phyloP scores from a whole-genome alignment of 2,329 filamentous ascomycete genomes.

The Diplodia sapinea region DNA sequence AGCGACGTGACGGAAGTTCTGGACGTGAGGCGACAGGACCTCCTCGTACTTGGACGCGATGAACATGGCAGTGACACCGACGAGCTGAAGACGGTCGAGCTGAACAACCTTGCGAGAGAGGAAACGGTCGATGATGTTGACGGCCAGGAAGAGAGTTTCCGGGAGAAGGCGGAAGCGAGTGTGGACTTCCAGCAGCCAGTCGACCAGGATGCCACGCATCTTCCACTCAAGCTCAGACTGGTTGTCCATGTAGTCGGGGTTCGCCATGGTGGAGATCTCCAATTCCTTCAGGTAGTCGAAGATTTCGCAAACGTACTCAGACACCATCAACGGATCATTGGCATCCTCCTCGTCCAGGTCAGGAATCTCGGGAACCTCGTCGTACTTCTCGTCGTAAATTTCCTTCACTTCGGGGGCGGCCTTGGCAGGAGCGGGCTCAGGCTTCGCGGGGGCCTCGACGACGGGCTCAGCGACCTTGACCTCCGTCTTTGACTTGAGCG shows the following conservation, averaged over 20 bases:
- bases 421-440: slow-evolving; percentile 42
- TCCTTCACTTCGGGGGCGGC: slow-evolving; percentile 34
- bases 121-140: slow-evolving; percentile 99
- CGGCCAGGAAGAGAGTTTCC: slow-evolving; percentile 93
- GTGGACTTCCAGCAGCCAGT: slow-evolving; percentile 98
- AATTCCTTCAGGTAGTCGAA: slow-evolving; percentile 93
- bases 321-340: slow-evolving; percentile 96
- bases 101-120: slow-evolving; percentile 94
- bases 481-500: slow-evolving; percentile 38
- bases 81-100: slow-evolving; percentile 92
- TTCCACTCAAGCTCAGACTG: slow-evolving; percentile 98
- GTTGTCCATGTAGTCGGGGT: slow-evolving; percentile 92
- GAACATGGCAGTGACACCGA: slow-evolving; percentile 99
- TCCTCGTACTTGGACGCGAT: slow-evolving; percentile 99
- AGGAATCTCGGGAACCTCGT: slow-evolving; percentile 40
- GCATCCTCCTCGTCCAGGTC: slow-evolving; percentile 85
- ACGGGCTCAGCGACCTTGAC: slow-evolving; percentile 39
- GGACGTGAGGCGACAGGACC: slow-evolving; percentile 92
- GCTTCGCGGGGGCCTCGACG: slow-evolving; percentile 36
- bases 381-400: slow-evolving; percentile 40
- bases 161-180: slow-evolving; percentile 94
- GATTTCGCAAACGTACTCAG: slow-evolving; percentile 95
- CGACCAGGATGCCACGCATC: slow-evolving; percentile 94
- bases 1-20: slow-evolving; percentile 95
- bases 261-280: slow-evolving; percentile 80